Evolutionary conservation across 768 basidiomycete species (phyloP), one percentile per base, ranked within the genome.

Genomic region (Suillus weaverae): DNA sequence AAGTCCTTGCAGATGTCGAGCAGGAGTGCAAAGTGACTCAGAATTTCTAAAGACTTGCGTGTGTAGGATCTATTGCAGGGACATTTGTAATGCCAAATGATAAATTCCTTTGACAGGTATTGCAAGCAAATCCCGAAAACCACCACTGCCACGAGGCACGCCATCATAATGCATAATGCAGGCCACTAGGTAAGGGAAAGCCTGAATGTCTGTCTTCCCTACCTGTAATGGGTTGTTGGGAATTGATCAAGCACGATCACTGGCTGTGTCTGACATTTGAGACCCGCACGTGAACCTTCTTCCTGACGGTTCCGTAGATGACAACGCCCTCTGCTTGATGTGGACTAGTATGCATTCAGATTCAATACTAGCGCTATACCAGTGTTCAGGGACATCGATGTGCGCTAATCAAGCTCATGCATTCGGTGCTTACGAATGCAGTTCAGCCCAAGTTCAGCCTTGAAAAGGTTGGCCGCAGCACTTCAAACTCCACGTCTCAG

Each of bases 21-120:
- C 67, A 62, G 35, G 74, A 75, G 48, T 77, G 72, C 30, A 66
- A 72, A 55, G 39, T 70, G 14, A 50, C 8, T 13, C 63, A 53
- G 36, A 46, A n/a, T n/a, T 46, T 46, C 20, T 10, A n/a, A 20
- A 26, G 36, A 50, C 18, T 8, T 16, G 20, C 9, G 9, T 2
- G 9, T 30, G 10, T 51, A 30, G 30, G 26, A 51, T 51, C 26
- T 50, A 14, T 50, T 39, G 1, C 38, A 39, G 38, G 13, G 38
- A 39, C 16, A 18, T 44, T 10, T 46, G 44, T n/a, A 46, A 11
- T 22, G n/a, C 20, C 20, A 11, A 5, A 46, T n/a, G n/a, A 46
- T 22, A 46, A 13, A 46, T n/a, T 11, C 22, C n/a, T 48, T 48
- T 7, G 4, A 43, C 41, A 43, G 41, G 41, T 20, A 14, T 39